Conservation (phyloP, 352 stramenopile genomes). For the Phytophthora litchii region DNA sequence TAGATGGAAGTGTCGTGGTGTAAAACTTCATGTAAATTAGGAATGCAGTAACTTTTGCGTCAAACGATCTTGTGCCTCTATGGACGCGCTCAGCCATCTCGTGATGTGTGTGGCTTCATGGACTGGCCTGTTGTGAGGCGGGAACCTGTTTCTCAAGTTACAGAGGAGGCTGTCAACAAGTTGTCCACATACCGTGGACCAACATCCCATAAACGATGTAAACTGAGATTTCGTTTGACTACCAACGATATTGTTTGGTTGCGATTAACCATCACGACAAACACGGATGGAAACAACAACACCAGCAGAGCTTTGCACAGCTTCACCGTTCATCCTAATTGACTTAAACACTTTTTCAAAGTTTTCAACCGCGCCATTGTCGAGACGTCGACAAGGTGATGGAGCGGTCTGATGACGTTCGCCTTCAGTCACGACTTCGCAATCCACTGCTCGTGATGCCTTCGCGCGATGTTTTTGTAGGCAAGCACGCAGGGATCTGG, state of each 20-base stretch:
- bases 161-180: conserved; percentile 1
- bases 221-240: too few species aligned
- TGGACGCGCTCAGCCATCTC: conserved; percentile 21
- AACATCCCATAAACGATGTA: not conserved
- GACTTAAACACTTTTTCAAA: conserved; percentile 4
- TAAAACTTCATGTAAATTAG: conserved; percentile 14
- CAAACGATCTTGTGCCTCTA: conserved; percentile 3
- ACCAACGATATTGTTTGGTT: too few species aligned
- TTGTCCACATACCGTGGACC: not conserved
- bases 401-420: conserved; percentile 26
- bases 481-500: conserved; percentile 10
- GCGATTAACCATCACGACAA: too few species aligned
- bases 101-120: conserved; percentile 12
- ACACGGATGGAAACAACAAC: too few species aligned
- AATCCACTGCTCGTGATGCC: conserved; percentile 29
- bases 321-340: conserved; percentile 2
- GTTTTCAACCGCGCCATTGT: not conserved
- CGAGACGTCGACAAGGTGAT: conserved; percentile 8
- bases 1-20: conserved; percentile 1
- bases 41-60: conserved; percentile 24
- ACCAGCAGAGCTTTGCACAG: conserved; percentile 16
- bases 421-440: not conserved
- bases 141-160: not conserved
- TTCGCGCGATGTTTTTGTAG: conserved; percentile 2
- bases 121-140: conserved; percentile 11